Base-by-base conservation (phyloP, 2,329 filamentous ascomycete species). In the Colletotrichum trifolii region DNA sequence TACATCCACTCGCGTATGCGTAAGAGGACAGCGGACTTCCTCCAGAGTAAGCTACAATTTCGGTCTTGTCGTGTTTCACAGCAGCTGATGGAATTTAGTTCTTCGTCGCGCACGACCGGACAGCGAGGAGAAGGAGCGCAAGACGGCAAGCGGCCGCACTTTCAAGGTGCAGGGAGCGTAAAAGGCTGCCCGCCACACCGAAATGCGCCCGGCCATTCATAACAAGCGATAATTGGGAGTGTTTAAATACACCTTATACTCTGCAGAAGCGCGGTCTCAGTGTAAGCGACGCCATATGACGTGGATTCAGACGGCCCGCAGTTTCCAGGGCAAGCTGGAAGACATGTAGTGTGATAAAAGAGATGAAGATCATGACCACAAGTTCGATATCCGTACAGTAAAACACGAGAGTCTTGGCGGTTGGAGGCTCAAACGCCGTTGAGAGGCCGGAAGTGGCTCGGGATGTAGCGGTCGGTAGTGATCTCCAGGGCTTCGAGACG, bases 1-100 rank as follows among this genome's bases (percentile, higher is more conserved):
- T 99, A 97, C 75, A 99, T 99, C 70, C 96, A 99, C 85, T 96
- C 94, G 39, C 89, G 96, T 74, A 99, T 99, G 96, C 90, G 96
- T 76, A 93, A 95, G 83, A 89, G 96, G 78, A 99, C 96, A 9
- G 96, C 96, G 54, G 96, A 99, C 78, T 99, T 99, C 83, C 88
- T 99, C 63, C 96, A 99, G 87, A 93, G 93, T 95, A 83, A 76
- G 85, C 71, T 39, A 40, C 40, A 34, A n/a, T 6, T 35, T n/a
- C 7, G 17, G 1, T 1, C 4, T 48, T 11, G 6, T 6, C n/a
- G 8, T 11, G 8, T 7, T 13, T 13, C 36, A 10, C 15, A 8
- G 42, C 9, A 10, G 43, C 50, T 53, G 12, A 11, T 9, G 43
- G 36, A 35, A 35, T 34, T 35, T 73, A 97, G 95, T 99, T n/a